Conservation (phyloP, 2,329 filamentous ascomycete genomes). For the Dactylella cylindrospora region DNA sequence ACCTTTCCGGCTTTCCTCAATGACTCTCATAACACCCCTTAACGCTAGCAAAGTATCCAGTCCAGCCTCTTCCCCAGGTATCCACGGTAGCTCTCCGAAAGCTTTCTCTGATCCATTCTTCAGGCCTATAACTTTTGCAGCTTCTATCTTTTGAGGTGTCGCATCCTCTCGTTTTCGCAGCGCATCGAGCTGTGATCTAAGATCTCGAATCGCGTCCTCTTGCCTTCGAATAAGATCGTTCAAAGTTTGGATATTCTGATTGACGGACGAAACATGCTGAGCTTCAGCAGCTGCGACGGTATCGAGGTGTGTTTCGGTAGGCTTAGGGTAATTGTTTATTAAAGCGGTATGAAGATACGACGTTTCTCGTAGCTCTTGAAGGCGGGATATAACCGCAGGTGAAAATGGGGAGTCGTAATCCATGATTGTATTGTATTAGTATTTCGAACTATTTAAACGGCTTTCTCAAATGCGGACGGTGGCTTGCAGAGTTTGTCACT, state of each 20-base stretch:
- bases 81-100: constrained; percentile 29
- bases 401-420: constrained; percentile 17
- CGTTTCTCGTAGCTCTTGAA: constrained; percentile 19
- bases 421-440: constrained; percentile 1
- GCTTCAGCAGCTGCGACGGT: constrained; percentile 29
- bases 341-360: constrained; percentile 17
- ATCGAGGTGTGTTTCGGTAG: constrained; percentile 22
- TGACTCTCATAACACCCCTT: constrained; percentile 19
- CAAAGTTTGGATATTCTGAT: constrained; percentile 18
- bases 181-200: constrained; percentile 11
- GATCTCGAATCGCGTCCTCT: constrained; percentile 21
- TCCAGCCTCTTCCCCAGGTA: constrained; percentile 33
- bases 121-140: constrained; percentile 16
- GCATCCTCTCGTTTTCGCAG: constrained; percentile 22
- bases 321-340: constrained; percentile 28
- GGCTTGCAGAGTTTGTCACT: no score
- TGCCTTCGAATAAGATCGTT: constrained; percentile 31
- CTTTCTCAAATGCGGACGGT: constrained; percentile 41
- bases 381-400: constrained; percentile 20
- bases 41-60: constrained; percentile 28
- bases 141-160: constrained; percentile 19
- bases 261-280: constrained; percentile 24
- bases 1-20: constrained; percentile 30
- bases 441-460: no score
- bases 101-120: constrained; percentile 27